Conservation (phyloP, 2,329 filamentous ascomycete species). For the Colletotrichum destructivum region DNA sequence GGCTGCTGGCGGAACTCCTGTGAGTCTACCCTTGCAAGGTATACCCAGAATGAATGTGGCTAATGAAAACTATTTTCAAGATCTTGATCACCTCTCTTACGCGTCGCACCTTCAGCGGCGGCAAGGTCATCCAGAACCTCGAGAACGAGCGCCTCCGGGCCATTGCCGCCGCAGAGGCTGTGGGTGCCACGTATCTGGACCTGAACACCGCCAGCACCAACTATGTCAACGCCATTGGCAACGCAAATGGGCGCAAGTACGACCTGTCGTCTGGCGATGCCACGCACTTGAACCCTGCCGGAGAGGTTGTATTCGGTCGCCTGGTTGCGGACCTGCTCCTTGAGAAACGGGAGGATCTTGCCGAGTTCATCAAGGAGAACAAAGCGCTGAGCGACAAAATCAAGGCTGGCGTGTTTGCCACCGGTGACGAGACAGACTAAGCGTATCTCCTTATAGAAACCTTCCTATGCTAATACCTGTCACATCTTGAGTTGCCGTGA, state of each 20-base stretch:
- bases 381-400: slow-evolving; percentile 53
- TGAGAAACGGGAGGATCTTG: slow-evolving; percentile 45
- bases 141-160: slow-evolving; percentile 62
- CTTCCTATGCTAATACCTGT: neutral
- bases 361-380: slow-evolving; percentile 48
- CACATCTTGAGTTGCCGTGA: no score
- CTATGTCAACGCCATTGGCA: slow-evolving; percentile 69
- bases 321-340: slow-evolving; percentile 69
- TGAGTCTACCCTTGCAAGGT: slow-evolving; percentile 41
- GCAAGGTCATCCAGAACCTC: slow-evolving; percentile 64
- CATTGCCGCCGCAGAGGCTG: slow-evolving; percentile 61
- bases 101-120: slow-evolving; percentile 62
- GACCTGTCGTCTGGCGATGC: slow-evolving; percentile 62
- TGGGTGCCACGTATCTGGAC: slow-evolving; percentile 59
- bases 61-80: slow-evolving; percentile 54
- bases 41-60: slow-evolving; percentile 19
- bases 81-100: slow-evolving; percentile 65
- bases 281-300: slow-evolving; percentile 70
- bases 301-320: slow-evolving; percentile 70
- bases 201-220: slow-evolving; percentile 65
- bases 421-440: slow-evolving; percentile 42
- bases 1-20: slow-evolving; percentile 60
- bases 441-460: no score
- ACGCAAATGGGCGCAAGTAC: slow-evolving; percentile 60
- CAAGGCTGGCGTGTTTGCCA: slow-evolving; percentile 50